Evolutionary conservation across 257 asterid species (phyloP), one percentile per base, ranked within the genome.

Genomic region (Solanum bukasovii): DNA sequence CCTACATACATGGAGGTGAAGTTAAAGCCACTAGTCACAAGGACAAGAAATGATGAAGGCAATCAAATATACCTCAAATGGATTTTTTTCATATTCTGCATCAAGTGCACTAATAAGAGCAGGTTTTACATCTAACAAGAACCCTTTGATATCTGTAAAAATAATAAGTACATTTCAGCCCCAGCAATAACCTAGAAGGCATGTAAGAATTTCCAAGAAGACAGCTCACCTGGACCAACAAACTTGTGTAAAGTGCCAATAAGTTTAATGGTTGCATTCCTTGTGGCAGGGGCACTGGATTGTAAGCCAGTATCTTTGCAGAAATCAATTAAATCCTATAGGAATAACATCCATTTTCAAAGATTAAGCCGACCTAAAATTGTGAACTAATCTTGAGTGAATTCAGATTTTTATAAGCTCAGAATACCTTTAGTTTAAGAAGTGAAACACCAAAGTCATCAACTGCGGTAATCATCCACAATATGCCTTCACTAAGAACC

Each of bases 281-380:
- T 94, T 33, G 99, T 95, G 84, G 98, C 98, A 86, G 99, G 96
- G 89, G 99, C 98, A 90, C 99, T 97, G 87, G 99, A 97, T 88
- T 96, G 99, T 88, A 97, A 92, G 40, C 99, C 99, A 89, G 87
- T 92, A 88, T 97, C 99, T 94, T 97, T 97, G 93, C 99, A 95
- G 92, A 97, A 97, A 88, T 97, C 98, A 90, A 97, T 94, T 90
- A 97, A 88, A 91, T 97, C 99, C 99, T 97, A 96, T 73, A 63
- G 83, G 27, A 87, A 90, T 87, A 37, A 90, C 63, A 86, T 52
- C 35, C 35, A 6, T 83, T 33, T 72, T 79, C 44, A 49, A 37
- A 29, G 63, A 89, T 82, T 49, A 82, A 49, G 44, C 70, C 31
- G n/a, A 25, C 42, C 70, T 29, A 49, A 29, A 75, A 46, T 29